phyloP scores from a whole-genome alignment of 805 yeast species.

The Ascoidea asiatica region DNA sequence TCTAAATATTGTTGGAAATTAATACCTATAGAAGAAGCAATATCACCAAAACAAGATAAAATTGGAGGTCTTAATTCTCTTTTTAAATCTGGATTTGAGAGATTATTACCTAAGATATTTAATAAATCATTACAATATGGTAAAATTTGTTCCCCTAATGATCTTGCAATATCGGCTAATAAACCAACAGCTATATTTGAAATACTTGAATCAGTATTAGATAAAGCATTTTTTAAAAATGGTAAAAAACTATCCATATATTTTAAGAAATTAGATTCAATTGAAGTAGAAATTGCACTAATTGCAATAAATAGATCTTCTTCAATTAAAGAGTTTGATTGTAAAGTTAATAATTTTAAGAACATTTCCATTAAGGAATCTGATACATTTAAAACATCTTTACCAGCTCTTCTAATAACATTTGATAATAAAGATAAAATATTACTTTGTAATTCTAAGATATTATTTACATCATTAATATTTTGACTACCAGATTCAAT shows the following conservation, averaged over 20 bases:
- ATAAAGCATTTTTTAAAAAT: slow-evolving; percentile 62
- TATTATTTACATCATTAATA: slow-evolving; percentile 58
- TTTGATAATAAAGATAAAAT: slow-evolving; percentile 63
- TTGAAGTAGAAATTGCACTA: slow-evolving; percentile 76
- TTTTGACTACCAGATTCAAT: slow-evolving; percentile 45
- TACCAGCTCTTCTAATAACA: slow-evolving; percentile 69
- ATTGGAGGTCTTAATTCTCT: slow-evolving; percentile 80
- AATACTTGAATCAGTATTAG: slow-evolving; percentile 71
- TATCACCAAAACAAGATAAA: slow-evolving; percentile 88
- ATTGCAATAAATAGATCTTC: slow-evolving; percentile 91
- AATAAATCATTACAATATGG: slow-evolving; percentile 73
- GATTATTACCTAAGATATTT: slow-evolving; percentile 65
- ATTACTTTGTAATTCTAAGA: slow-evolving; percentile 84
- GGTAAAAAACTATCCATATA: slow-evolving; percentile 81
- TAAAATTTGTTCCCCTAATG: slow-evolving; percentile 59
- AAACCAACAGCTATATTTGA: slow-evolving; percentile 88
- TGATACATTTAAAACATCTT: slow-evolving; percentile 50
- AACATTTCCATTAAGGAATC: slow-evolving; percentile 80
- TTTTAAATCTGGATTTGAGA: slow-evolving; percentile 54
- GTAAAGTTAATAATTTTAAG: slow-evolving; percentile 49
- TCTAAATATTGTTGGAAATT: slow-evolving; percentile 65
- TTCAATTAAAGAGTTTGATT: slow-evolving; percentile 62
- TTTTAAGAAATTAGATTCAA: slow-evolving; percentile 55
- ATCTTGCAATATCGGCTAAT: slow-evolving; percentile 87
- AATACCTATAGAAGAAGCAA: slow-evolving; percentile 77